A percentile compares a stretch with the other conserved stretches of the same genome.
phyloP scores from a whole-genome alignment of 805 yeast genomes.

The Pichia kluyveri region DNA sequence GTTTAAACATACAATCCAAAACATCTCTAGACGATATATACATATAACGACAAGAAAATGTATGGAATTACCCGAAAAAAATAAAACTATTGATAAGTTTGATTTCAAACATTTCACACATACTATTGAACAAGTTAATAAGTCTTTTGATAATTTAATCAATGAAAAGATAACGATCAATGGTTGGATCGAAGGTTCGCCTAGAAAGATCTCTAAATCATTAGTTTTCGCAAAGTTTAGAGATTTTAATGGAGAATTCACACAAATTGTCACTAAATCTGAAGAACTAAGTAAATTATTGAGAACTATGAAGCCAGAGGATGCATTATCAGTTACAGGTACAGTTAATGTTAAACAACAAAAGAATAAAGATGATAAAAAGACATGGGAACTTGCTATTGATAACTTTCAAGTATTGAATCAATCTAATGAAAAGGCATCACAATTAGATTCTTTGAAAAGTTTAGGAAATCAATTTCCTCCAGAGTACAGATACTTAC shows the following conservation, averaged over 20 bases:
- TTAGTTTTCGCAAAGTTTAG: constrained; percentile 68
- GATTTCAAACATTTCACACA: constrained; percentile 22
- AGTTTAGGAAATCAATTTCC: constrained; percentile 54
- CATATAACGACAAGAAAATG: not conserved
- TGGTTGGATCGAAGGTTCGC: constrained; percentile 81
- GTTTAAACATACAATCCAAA: not conserved
- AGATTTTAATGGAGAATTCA: constrained; percentile 57
- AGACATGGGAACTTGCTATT: constrained; percentile 51
- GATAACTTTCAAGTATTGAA: constrained; percentile 48
- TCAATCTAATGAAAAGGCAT: constrained; percentile 46
- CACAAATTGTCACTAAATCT: constrained; percentile 47
- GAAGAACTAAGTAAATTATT: constrained; percentile 29
- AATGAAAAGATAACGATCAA: constrained; percentile 39
- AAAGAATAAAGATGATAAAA: constrained; percentile 14
- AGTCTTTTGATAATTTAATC: constrained; percentile 3
- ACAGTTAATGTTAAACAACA: constrained; percentile 29
- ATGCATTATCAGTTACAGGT: constrained; percentile 64
- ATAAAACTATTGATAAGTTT: constrained; percentile 19
- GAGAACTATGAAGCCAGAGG: constrained; percentile 56
- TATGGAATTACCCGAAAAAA: constrained; percentile 14
- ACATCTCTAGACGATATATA: not conserved
- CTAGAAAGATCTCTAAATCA: constrained; percentile 55
- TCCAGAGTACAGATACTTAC: constrained; percentile 72
- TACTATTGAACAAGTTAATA: constrained; percentile 16
- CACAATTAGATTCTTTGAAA: constrained; percentile 58